Evolutionary conservation across 1,139 yeast species (phyloP), one percentile per base, ranked within the genome.

Genomic region (Trichomonascaceae sp.): DNA sequence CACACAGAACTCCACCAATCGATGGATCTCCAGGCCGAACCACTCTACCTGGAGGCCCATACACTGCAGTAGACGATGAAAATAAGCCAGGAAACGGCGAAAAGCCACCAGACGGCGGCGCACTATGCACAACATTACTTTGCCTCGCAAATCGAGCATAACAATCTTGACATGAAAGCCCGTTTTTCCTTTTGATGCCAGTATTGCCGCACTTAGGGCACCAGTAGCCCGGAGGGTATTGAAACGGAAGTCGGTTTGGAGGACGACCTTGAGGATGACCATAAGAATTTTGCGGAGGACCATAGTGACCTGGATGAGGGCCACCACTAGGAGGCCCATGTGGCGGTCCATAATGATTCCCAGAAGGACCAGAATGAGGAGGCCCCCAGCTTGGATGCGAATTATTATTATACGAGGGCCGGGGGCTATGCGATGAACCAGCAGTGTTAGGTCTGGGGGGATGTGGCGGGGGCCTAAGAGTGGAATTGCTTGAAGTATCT

Each of bases 21-120:
- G 91, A 68, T 0, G 96, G 95, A 61, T 89, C 96, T 1, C 96
- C 96, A 0, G 96, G 96, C 10, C 65, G 69, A 1, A 87, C 86
- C 36, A 81, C 71, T 10, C 79, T 51, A 15, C 41, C 41, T 0
- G 83, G 77, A 8, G 70, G 67, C 20, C 46, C 49, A 15, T 17
- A 38, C 13, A 7, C 43, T 43, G 48, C 43, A 13, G 53, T 48
- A 30, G 30, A 20, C 13, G 45, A 24, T 17, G 51, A 15, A 36
- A 36, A 15, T 3, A 36, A 17, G 9, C 44, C 54, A 53, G 43
- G 56, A 52, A 30, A 53, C 43, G 44, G 39, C 9, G 48, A 39
- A 24, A 67, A 10, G 43, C 44, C 36, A 9, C 32, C 32, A 27
- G 43, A 47, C 1, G 50, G 47, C 1, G 57, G 55, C 3, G 50